These are phyloP conservation scores for Taphrina sp. DNA, from an alignment of 1,139 yeast genomes.

Conservation along the genomic window DNA sequence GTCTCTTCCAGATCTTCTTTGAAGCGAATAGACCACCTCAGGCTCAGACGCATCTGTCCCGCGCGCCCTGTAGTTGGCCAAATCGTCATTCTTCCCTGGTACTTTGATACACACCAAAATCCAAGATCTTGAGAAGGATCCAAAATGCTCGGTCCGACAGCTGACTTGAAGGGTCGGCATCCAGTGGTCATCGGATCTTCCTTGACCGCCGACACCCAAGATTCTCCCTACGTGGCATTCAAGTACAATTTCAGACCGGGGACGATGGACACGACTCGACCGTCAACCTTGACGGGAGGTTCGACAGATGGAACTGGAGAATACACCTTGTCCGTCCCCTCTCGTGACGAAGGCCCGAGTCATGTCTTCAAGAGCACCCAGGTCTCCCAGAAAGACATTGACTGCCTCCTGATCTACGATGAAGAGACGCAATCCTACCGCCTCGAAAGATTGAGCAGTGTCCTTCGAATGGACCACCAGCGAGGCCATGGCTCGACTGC, in stretches of 20 bases:
- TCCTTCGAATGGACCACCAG: constrained; percentile 19
- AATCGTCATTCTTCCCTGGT: too few species aligned
- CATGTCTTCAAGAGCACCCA: constrained; percentile 36
- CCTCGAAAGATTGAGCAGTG: constrained; percentile 13
- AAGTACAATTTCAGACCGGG: constrained; percentile 24
- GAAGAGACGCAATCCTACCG: constrained; percentile 29
- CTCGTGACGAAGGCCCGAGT: constrained; percentile 1
- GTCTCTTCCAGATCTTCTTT: too few species aligned
- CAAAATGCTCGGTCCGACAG: too few species aligned
- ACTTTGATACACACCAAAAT: too few species aligned
- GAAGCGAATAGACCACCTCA: too few species aligned
- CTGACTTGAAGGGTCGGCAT: too few species aligned
- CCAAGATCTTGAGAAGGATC: too few species aligned
- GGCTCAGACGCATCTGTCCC: too few species aligned
- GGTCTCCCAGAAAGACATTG: constrained; percentile 36
- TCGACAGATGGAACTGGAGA: neutral
- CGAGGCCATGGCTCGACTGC: neutral
- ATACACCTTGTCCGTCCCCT: constrained; percentile 9
- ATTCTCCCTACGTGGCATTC: too few species aligned
- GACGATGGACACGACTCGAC: constrained; percentile 16
- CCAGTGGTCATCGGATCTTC: too few species aligned
- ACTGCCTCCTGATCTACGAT: constrained; percentile 38
- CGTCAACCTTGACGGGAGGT: constrained; percentile 10
- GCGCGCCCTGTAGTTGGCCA: too few species aligned
- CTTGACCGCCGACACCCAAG: too few species aligned